A percentile compares a stretch with the other conserved stretches of the same genome.
phyloP scores from a whole-genome alignment of 2,329 filamentous ascomycete genomes.

The Didymella keratinophila region DNA sequence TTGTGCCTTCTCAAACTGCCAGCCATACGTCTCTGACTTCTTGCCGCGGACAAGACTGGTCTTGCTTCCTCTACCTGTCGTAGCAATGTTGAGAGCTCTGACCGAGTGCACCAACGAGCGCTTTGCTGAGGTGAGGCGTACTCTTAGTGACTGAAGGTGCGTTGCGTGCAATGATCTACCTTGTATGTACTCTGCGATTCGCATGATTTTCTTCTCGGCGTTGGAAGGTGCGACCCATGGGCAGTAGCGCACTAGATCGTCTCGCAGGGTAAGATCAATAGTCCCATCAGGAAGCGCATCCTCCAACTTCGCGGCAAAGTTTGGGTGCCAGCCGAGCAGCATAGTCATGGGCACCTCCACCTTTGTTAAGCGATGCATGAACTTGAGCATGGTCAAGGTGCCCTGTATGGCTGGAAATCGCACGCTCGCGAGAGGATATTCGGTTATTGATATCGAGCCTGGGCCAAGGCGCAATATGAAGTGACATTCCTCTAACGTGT shows the following conservation, averaged over 20 bases:
- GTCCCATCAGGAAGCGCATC: conserved; percentile 30
- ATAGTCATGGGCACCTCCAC: conserved; percentile 34
- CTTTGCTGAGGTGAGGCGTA: conserved; percentile 26
- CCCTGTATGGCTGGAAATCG: conserved; percentile 33
- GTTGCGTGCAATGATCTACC: conserved; percentile 24
- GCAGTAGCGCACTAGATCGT: conserved; percentile 34
- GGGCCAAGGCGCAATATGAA: conserved; percentile 30
- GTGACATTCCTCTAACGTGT: conserved; percentile 30
- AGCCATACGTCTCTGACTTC: conserved; percentile 30
- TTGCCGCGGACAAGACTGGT: conserved; percentile 20
- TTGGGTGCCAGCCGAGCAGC: conserved; percentile 34
- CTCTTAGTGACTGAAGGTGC: conserved; percentile 23
- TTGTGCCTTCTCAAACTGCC: conserved; percentile 24
- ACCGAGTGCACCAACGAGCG: conserved; percentile 27
- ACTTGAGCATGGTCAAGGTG: conserved; percentile 31
- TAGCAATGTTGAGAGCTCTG: conserved; percentile 21
- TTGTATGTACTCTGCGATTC: conserved; percentile 32
- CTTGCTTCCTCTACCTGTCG: conserved; percentile 14
- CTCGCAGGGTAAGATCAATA: conserved; percentile 25
- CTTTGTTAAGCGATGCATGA: conserved; percentile 25
- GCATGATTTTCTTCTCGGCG: conserved; percentile 27
- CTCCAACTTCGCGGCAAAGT: conserved; percentile 28
- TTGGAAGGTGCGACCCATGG: conserved; percentile 31
- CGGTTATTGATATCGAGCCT: conserved; percentile 28
- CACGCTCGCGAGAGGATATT: conserved; percentile 27